phyloP scores from a whole-genome alignment of 208 protist species.

The Crithidia fasciculata region DNA sequence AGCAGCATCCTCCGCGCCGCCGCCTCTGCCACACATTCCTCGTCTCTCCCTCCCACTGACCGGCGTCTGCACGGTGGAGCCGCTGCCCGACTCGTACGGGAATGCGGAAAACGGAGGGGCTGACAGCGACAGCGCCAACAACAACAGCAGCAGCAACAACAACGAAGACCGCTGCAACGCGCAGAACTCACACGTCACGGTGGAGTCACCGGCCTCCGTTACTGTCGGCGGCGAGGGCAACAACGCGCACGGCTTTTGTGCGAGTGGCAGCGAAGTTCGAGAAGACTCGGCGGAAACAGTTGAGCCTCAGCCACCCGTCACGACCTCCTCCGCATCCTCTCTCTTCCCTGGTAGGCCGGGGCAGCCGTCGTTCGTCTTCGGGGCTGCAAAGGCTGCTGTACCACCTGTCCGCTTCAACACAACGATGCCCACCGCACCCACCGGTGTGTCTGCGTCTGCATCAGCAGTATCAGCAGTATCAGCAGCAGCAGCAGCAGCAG shows the following conservation, averaged over 20 bases:
- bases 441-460: neutral
- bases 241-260: too few relatives aligned
- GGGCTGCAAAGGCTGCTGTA: neutral
- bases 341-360: neutral
- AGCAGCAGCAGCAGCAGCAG: neutral
- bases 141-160: too few relatives aligned
- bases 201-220: slow-evolving; percentile 14
- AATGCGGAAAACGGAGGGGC: neutral
- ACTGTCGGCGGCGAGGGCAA: neutral
- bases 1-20: neutral
- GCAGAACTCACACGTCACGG: slow-evolving; percentile 16
- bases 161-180: slow-evolving; percentile 22
- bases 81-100: slow-evolving; percentile 28
- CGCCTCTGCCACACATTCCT: neutral
- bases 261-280: too few relatives aligned
- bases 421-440: slow-evolving; percentile 6
- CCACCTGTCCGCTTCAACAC: slow-evolving; percentile 12
- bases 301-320: slow-evolving; percentile 7
- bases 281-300: slow-evolving; percentile 18
- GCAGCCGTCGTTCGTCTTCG: neutral
- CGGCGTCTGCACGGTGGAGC: slow-evolving; percentile 14
- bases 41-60: slow-evolving; percentile 1
- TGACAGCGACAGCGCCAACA: neutral
- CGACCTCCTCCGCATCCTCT: neutral
- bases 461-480: slow-evolving; percentile 1